Evolutionary conservation across 176 grass and related monocot genomes (phyloP), one percentile per base, ranked within the genome.

Genomic region (Zoysia pacifica): DNA sequence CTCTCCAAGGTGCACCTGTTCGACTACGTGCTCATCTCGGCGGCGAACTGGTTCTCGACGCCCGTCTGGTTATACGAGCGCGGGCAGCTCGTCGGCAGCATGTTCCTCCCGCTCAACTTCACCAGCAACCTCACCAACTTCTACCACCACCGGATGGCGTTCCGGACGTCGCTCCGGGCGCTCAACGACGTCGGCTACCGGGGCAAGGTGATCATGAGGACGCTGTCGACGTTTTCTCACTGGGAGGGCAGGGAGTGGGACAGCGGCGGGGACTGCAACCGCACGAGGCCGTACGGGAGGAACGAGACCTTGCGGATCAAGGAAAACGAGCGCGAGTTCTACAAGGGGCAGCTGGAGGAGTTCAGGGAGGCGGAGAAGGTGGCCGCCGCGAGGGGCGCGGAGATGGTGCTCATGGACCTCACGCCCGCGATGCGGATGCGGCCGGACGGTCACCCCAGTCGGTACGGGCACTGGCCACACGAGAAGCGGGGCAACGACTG

Each of bases 391-490:
- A 41, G 35, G 20, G 78, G 67, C 5, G 64, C 67, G 48, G 72
- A 90, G n/a, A 75, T 86, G 77, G 28, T 69, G 70, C 74, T 97
- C 62, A 87, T 90, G 77, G 77, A 86, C 47, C 55, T 83, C 0
- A 89, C 91, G 20, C 80, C 70, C 3, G 86, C 85, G 43, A 79
- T 91, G 77, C 62, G 87, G 63, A 70, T 73, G 74, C 85, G 93
- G 82, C 90, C 93, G 41, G 93, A 97, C 54, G 90, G 93, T 7
- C 93, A 97, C 83, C 90, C 86, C 2, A 81, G 86, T 81, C 38
- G 81, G 43, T 94, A 89, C 61, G 84, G 86, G 44, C 87, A 94
- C 40, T 71, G 54, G 84, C 69, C 77, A 2, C 11, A 79, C 53
- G 87, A 81, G 78, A 90, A 87, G 20, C 69, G 87, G 50, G 62